Evolutionary conservation across 192 early-diverging fungal genomes (phyloP).

Genomic region (Kickxella alabastrina): DNA sequence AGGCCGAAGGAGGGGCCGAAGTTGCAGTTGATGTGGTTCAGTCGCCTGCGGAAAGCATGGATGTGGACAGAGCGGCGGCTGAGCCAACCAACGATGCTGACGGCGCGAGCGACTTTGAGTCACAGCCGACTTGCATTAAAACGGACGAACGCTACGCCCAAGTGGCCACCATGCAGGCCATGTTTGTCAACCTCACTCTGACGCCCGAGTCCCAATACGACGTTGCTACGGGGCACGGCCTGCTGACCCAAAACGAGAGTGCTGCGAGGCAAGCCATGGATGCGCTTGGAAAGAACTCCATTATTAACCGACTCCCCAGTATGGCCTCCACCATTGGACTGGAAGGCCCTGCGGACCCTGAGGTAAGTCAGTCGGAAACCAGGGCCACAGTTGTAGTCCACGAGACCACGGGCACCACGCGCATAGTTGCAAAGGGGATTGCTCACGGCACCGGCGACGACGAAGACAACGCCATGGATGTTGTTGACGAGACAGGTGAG

Average conservation of each 20-base stretch:
- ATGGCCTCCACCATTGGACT: conserved; percentile 32
- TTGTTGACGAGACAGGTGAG: not conserved
- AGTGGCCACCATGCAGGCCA: conserved; percentile 18
- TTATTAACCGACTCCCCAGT: conserved; percentile 5
- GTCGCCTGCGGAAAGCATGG: not conserved
- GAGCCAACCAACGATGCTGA: not conserved
- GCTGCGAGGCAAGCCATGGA: conserved; percentile 1
- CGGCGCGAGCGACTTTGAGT: not conserved
- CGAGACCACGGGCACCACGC: conserved; percentile 24
- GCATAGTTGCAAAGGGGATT: conserved; percentile 1
- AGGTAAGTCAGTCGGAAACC: no score
- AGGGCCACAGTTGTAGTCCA: conserved; percentile 21
- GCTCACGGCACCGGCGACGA: not conserved
- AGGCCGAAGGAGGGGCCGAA: no score
- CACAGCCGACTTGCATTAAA: not conserved
- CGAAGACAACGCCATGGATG: not conserved
- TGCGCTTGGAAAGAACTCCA: not conserved
- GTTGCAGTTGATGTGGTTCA: no score
- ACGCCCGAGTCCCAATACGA: conserved; percentile 36
- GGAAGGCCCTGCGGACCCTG: not conserved
- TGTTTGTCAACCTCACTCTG: conserved; percentile 28
- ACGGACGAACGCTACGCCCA: conserved; percentile 12
- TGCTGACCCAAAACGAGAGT: conserved; percentile 6
- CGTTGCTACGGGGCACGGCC: conserved; percentile 12
- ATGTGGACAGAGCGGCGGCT: not conserved